Evolutionary conservation across 75 land plant genomes (phyloP).

Genomic region (Selaginella tamariscina): DNA sequence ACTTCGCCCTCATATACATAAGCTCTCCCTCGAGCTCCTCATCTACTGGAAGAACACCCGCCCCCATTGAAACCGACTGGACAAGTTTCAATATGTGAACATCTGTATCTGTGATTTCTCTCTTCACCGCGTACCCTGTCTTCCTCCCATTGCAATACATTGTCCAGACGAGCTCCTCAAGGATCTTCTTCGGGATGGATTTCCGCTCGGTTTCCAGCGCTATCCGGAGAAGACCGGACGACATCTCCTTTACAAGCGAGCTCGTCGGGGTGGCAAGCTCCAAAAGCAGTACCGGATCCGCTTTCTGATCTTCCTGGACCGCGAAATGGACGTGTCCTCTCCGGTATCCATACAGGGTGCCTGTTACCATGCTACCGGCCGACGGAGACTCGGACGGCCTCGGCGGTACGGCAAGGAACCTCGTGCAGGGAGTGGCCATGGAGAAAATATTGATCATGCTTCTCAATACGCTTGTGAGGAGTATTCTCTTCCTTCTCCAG

Average conservation of each 20-base stretch:
- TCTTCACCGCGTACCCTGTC: slow-evolving; percentile 21
- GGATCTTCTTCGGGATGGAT: not conserved
- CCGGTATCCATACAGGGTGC: slow-evolving; percentile 58
- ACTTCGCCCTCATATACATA: too few species aligned
- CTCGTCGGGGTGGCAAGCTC: slow-evolving; percentile 60
- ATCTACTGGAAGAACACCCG: slow-evolving; percentile 20
- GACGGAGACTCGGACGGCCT: too few species aligned
- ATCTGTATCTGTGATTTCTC: slow-evolving; percentile 13
- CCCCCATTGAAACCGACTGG: slow-evolving; percentile 24
- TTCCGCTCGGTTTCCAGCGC: slow-evolving; percentile 56
- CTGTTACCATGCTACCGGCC: slow-evolving; percentile 44
- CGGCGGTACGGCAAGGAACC: too few species aligned
- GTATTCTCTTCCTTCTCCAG: too few species aligned
- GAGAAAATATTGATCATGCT: too few species aligned
- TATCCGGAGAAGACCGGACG: slow-evolving; percentile 63
- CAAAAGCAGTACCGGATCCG: slow-evolving; percentile 36
- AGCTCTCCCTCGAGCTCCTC: not conserved
- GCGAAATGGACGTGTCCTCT: slow-evolving; percentile 66
- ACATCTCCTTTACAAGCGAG: slow-evolving; percentile 59
- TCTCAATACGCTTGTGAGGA: too few species aligned
- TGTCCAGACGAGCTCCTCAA: slow-evolving; percentile 21
- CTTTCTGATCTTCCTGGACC: slow-evolving; percentile 46
- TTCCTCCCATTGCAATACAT: slow-evolving; percentile 33
- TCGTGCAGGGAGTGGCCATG: too few species aligned
- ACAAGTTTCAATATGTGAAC: slow-evolving; percentile 1